phyloP scores from a whole-genome alignment of 2,329 filamentous ascomycete species.

The Mycosphaerella arachidis region DNA sequence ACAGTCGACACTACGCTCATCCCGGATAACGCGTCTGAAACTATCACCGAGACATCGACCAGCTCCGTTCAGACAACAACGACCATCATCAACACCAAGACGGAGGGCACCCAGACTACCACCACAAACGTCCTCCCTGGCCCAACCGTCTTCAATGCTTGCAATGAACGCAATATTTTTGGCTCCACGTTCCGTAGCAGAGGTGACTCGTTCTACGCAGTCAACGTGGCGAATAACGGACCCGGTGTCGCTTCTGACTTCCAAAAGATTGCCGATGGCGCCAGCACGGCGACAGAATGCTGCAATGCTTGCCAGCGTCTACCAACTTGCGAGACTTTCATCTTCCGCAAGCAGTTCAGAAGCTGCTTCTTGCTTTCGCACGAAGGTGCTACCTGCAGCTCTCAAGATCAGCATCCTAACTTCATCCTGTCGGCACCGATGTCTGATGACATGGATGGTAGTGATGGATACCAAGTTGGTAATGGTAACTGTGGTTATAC shows the following conservation, averaged over 20 bases:
- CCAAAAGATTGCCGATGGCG: constrained; percentile 7
- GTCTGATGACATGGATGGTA: not conserved
- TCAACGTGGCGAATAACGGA: constrained; percentile 8
- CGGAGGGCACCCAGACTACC: not conserved
- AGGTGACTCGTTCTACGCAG: not conserved
- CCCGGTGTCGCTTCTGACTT: constrained; percentile 9
- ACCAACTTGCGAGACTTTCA: constrained; percentile 9
- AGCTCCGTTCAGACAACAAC: constrained; percentile 6
- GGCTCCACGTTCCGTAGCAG: not conserved
- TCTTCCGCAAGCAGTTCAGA: constrained; percentile 6
- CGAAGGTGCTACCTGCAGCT: constrained; percentile 1
- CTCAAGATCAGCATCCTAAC: constrained; percentile 9
- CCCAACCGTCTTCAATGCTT: constrained; percentile 5
- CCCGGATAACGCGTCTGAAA: not conserved
- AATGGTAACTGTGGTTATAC: constrained; percentile 12
- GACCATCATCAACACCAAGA: constrained; percentile 1
- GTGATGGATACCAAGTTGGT: constrained; percentile 8
- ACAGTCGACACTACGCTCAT: not conserved
- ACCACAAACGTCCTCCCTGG: constrained; percentile 4
- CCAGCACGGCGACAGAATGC: constrained; percentile 5
- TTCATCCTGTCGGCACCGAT: constrained; percentile 7
- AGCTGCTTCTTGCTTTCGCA: constrained; percentile 15
- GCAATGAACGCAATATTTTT: constrained; percentile 4
- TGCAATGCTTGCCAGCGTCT: constrained; percentile 12
- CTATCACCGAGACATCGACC: not conserved